A percentile compares a stretch with the other conserved stretches of the same genome.
These are phyloP conservation scores for Tetraselmis chui DNA, from an alignment of 139 green algal genomes.

Conservation along the genomic window DNA sequence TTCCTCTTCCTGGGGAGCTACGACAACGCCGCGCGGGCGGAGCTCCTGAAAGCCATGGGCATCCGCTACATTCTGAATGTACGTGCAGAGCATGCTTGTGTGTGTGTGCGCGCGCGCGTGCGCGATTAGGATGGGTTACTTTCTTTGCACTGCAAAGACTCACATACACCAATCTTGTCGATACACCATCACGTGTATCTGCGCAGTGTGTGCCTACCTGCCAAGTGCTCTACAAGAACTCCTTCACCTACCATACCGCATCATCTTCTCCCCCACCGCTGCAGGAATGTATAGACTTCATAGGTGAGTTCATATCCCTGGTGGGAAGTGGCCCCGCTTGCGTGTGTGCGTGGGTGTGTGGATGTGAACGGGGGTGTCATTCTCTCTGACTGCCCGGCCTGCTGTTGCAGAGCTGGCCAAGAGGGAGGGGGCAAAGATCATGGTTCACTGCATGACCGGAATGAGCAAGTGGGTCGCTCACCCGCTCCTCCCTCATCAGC, in stretches of 20 bases:
- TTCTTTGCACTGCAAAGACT: not conserved
- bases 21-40: conserved; percentile 75
- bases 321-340: too few relatives aligned
- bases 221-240: conserved; percentile 82
- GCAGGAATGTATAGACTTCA: conserved; percentile 64
- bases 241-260: conserved; percentile 79
- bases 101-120: not conserved
- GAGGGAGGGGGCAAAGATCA: conserved; percentile 8
- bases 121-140: conserved; percentile 1
- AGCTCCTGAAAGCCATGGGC: conserved; percentile 74
- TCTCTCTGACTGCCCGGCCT: not conserved
- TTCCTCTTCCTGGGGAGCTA: conserved; percentile 87
- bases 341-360: too few relatives aligned
- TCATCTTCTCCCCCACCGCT: conserved; percentile 44
- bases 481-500: too few relatives aligned
- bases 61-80: conserved; percentile 86
- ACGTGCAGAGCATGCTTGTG: not conserved
- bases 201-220: conserved; percentile 77
- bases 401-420: not conserved
- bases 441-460: conserved; percentile 30
- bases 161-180: not conserved
- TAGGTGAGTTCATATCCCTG: too few relatives aligned
- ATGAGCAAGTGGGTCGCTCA: conserved; percentile 18
- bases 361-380: too few relatives aligned
- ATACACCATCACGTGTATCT: not conserved